Evolutionary conservation across 805 yeast species (phyloP), one percentile per base, ranked within the genome.

Genomic region (Candida fluviatilis): DNA sequence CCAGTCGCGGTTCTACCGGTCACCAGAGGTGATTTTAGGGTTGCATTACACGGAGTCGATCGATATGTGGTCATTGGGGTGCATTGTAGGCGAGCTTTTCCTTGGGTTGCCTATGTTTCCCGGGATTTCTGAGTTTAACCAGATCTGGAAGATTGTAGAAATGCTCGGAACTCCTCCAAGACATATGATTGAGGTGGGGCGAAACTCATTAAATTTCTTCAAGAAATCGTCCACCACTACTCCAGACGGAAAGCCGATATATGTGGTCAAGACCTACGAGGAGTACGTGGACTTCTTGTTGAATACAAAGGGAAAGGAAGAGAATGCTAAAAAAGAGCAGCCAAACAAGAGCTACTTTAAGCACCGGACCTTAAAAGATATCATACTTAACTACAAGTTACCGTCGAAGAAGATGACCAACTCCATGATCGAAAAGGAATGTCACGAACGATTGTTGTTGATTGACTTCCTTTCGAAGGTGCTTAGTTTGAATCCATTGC

Each of bases 131-230:
- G 99, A 93, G 60, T 93, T 82, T 60, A 89, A 91, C 56, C 97
- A 91, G 60, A 65, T 95, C 31, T 71, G 78, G 44, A 80, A 96
- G 48, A 89, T 93, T 27, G 78, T 83, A 3, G 82, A 83, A 31
- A 84, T 89, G 69, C 60, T 91, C 42, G 96, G 95, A 0, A 60
- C 69, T 45, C 99, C 99, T 17, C 97, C 96, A 8, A 66, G 82
- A 17, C 95, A 96, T 87, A 93, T 93, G 99, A 71, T 91, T 47
- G 97, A 91, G 46, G 88, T 86, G 80, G 99, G 98, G 18, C 83
- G 87, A 48, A 88, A 83, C 58, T 73, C 95, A 1, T 62, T 71
- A 33, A 78, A 81, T 48, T 93, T 84, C 49, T 72, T 84, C 62
- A 75, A 75, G 40, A 76, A 75, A 45, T 28, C 49, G 2, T 40